A percentile compares a stretch with the other conserved stretches of the same genome.
phyloP scores from a whole-genome alignment of 2,329 filamentous ascomycete species.

The Penicillium sumatraense region DNA sequence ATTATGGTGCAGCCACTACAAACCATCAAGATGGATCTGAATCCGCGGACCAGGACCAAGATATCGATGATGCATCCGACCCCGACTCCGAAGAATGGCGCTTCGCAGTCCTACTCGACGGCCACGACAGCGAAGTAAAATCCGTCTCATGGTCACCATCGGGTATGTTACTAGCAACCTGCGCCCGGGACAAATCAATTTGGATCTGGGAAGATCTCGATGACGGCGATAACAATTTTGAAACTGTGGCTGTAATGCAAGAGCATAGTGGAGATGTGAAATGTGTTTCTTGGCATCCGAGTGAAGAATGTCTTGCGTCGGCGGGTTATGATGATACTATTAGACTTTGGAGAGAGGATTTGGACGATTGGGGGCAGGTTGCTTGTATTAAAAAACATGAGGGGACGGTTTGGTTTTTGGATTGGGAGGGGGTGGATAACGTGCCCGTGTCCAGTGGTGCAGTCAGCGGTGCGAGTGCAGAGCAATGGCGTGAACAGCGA shows the following conservation, averaged over 20 bases:
- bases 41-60: neutral
- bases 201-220: slow-evolving; percentile 98
- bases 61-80: slow-evolving; percentile 26
- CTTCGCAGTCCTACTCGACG: slow-evolving; percentile 88
- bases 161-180: slow-evolving; percentile 87
- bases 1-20: slow-evolving; percentile 33
- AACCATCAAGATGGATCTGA: no score
- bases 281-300: slow-evolving; percentile 87
- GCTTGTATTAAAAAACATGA: slow-evolving; percentile 77
- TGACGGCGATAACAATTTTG: slow-evolving; percentile 90
- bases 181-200: slow-evolving; percentile 87
- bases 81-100: slow-evolving; percentile 79
- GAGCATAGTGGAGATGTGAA: slow-evolving; percentile 97
- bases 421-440: slow-evolving; percentile 58
- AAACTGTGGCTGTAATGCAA: slow-evolving; percentile 91
- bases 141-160: slow-evolving; percentile 64
- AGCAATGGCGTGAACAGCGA: slow-evolving; percentile 36
- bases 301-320: slow-evolving; percentile 78
- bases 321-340: slow-evolving; percentile 95
- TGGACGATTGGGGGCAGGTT: slow-evolving; percentile 93
- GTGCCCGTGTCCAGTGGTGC: neutral
- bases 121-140: slow-evolving; percentile 96
- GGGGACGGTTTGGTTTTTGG: slow-evolving; percentile 88
- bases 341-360: slow-evolving; percentile 85
- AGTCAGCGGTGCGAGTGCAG: neutral